Evolutionary conservation across 1,284 basidiomycete species (phyloP).

Genomic region (Leccinum subrobustum): DNA sequence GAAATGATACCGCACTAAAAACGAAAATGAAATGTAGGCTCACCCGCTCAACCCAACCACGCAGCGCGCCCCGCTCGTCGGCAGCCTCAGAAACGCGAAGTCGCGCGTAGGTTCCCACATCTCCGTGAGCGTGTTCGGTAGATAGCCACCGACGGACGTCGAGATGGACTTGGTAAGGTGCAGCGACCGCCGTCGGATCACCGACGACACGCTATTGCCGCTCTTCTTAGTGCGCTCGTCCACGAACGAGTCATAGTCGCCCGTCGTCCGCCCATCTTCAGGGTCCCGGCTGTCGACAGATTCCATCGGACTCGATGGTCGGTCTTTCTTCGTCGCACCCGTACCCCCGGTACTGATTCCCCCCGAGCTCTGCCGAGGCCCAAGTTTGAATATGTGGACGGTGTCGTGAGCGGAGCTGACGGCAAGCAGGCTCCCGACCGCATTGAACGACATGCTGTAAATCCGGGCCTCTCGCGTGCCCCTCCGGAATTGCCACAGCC

Average conservation of each 20-base stretch:
- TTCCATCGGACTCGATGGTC: constrained; percentile 55
- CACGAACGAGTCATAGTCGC: constrained; percentile 75
- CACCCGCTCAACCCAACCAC: constrained; percentile 86
- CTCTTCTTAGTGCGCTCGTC: constrained; percentile 53
- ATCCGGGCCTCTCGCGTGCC: constrained; percentile 88
- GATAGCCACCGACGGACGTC: constrained; percentile 83
- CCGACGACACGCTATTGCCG: constrained; percentile 53
- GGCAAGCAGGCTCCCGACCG: constrained; percentile 79
- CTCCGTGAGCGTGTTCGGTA: constrained; percentile 90
- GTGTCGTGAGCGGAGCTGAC: constrained; percentile 94
- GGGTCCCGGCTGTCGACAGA: constrained; percentile 65
- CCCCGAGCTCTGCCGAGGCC: constrained; percentile 25
- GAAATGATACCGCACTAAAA: neutral
- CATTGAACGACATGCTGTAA: constrained; percentile 91
- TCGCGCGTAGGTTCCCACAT: constrained; percentile 97
- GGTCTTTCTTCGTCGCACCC: constrained; percentile 21
- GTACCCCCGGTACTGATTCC: neutral
- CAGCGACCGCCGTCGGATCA: constrained; percentile 70
- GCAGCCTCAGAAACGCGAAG: constrained; percentile 90
- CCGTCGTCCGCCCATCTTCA: constrained; percentile 45
- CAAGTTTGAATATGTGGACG: constrained; percentile 94
- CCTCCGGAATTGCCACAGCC: constrained; percentile 91
- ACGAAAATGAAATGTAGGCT: constrained; percentile 32
- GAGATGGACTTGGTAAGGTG: constrained; percentile 81
- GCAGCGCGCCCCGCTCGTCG: constrained; percentile 76